Conservation (phyloP, 2,329 filamentous ascomycete genomes). For the Trichoderma harzianum region DNA sequence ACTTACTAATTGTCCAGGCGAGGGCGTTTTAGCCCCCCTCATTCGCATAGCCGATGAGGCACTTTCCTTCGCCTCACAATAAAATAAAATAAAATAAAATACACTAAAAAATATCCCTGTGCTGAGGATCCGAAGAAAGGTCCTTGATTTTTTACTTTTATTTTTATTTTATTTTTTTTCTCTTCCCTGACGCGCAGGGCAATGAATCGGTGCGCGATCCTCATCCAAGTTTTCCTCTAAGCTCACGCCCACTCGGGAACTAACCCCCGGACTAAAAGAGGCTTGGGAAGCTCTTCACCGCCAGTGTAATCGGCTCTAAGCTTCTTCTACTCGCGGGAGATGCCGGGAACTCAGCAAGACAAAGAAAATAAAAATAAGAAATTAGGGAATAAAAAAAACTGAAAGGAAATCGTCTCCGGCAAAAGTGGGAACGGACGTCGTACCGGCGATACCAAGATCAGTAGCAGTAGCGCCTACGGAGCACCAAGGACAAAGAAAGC, state of each 20-base stretch:
- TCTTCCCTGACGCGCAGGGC: neutral
- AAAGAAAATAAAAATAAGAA: neutral
- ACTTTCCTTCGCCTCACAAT: neutral
- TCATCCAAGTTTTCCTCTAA: constrained; percentile 34
- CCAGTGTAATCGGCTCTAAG: constrained; percentile 15
- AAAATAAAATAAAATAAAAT: neutral
- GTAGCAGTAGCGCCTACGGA: neutral
- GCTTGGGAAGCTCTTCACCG: constrained; percentile 17
- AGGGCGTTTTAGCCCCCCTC: neutral
- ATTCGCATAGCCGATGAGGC: neutral
- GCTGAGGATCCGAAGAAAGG: neutral
- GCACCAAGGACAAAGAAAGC: neutral
- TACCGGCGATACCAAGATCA: neutral
- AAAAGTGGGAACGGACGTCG: constrained; percentile 8
- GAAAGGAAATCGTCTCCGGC: constrained; percentile 1
- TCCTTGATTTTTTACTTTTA: neutral
- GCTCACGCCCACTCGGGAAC: constrained; percentile 3
- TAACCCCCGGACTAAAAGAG: constrained; percentile 7
- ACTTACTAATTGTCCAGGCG: neutral
- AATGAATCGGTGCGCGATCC: constrained; percentile 31
- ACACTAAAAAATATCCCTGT: neutral
- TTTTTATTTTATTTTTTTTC: neutral
- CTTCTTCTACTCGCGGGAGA: neutral
- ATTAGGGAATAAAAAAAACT: neutral
- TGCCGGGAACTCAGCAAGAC: neutral